These are phyloP conservation scores for Metschnikowia peoriensis DNA, from an alignment of 805 yeast species.

Conservation along the genomic window DNA sequence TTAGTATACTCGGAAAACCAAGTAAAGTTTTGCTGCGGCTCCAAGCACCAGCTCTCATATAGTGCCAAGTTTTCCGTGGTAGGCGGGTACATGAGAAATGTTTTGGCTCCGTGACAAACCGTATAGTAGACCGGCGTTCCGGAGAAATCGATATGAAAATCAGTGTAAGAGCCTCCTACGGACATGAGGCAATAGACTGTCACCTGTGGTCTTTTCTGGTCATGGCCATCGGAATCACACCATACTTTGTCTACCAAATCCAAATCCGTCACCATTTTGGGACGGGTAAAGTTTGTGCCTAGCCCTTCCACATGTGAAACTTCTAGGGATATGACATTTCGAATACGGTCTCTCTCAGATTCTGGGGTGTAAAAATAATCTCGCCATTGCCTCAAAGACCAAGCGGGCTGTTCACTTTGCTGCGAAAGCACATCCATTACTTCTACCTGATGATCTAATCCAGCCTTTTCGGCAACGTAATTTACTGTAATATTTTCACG, in stretches of 20 bases:
- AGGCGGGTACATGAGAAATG: slow-evolving; percentile 79
- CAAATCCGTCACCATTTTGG: slow-evolving; percentile 58
- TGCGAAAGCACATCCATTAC: slow-evolving; percentile 91
- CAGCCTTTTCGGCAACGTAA: slow-evolving; percentile 56
- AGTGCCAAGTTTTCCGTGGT: slow-evolving; percentile 56
- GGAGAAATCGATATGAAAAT: slow-evolving; percentile 88
- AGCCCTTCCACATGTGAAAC: slow-evolving; percentile 55
- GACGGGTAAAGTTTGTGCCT: slow-evolving; percentile 54
- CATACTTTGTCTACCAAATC: slow-evolving; percentile 74
- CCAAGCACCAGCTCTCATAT: slow-evolving; percentile 72
- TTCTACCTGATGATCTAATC: slow-evolving; percentile 62
- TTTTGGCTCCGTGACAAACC: slow-evolving; percentile 69
- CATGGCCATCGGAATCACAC: slow-evolving; percentile 29
- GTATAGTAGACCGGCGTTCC: slow-evolving; percentile 92
- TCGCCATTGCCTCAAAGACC: slow-evolving; percentile 74
- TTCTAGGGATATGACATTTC: slow-evolving; percentile 82
- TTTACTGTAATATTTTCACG: slow-evolving; percentile 48
- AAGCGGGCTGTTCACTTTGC: slow-evolving; percentile 55
- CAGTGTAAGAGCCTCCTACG: slow-evolving; percentile 76
- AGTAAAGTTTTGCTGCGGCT: slow-evolving; percentile 55
- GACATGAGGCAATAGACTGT: slow-evolving; percentile 85
- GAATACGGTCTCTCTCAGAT: slow-evolving; percentile 56
- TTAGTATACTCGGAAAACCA: slow-evolving; percentile 61
- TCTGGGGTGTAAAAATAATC: slow-evolving; percentile 56
- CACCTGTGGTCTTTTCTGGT: slow-evolving; percentile 51